phyloP scores from a whole-genome alignment of 2,329 filamentous ascomycete genomes.

The Rhinocladiella similis region DNA sequence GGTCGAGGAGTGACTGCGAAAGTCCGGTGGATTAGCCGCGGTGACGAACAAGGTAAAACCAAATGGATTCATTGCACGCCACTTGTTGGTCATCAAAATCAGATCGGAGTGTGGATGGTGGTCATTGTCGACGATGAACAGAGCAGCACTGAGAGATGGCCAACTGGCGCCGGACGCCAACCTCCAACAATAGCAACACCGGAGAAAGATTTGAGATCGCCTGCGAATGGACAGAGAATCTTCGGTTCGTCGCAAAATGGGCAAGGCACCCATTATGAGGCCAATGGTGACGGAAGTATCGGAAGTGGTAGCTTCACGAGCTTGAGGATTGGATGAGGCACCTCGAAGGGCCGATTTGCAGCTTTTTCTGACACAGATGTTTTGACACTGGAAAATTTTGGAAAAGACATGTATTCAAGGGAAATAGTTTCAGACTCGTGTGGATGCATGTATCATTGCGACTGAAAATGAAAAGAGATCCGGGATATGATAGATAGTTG shows the following conservation, averaged over 20 bases:
- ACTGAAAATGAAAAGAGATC: neutral
- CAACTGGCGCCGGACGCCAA: slow-evolving; percentile 11
- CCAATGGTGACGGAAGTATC: slow-evolving; percentile 14
- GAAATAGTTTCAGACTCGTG: too few species aligned
- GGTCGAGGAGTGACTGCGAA: slow-evolving; percentile 73
- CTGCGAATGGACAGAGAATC: neutral
- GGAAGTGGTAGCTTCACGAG: slow-evolving; percentile 21
- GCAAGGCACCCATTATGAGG: slow-evolving; percentile 6
- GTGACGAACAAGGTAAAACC: slow-evolving; percentile 55
- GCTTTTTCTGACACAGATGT: neutral
- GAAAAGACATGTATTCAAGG: neutral
- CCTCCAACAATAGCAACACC: slow-evolving; percentile 18
- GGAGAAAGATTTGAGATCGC: slow-evolving; percentile 8
- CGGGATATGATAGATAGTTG: too few species aligned
- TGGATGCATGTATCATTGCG: neutral
- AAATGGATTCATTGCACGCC: slow-evolving; percentile 80
- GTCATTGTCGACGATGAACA: slow-evolving; percentile 68
- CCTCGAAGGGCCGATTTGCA: neutral
- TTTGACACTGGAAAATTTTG: neutral
- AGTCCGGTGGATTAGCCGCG: slow-evolving; percentile 65
- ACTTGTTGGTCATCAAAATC: slow-evolving; percentile 64
- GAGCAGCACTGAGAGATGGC: slow-evolving; percentile 10
- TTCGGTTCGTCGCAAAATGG: slow-evolving; percentile 6
- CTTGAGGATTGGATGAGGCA: slow-evolving; percentile 18
- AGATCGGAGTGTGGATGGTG: slow-evolving; percentile 77